A percentile compares a stretch with the other conserved stretches of the same genome.
Evolutionary conservation across 164 flowering plant genomes (phyloP).

Genomic region (Litsea cubeba): DNA sequence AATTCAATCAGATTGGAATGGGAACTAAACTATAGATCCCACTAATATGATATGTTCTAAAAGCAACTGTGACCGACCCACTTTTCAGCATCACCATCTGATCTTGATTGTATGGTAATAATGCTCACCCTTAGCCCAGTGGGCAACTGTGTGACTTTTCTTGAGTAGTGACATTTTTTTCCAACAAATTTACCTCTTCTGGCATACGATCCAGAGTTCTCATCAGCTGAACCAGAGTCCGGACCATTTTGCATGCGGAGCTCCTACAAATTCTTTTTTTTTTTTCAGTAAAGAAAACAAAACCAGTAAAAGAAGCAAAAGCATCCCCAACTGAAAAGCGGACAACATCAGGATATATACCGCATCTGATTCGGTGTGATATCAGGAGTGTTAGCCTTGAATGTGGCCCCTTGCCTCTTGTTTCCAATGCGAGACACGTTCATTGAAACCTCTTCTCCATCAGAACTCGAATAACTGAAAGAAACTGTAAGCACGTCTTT

Average conservation of each 20-base stretch:
- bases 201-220: constrained; percentile 95
- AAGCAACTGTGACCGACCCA: neutral
- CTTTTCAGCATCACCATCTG: neutral
- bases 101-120: neutral
- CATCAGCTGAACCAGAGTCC: constrained; percentile 89
- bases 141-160: neutral
- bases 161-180: no score
- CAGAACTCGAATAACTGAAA: constrained; percentile 71
- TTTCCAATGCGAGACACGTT: constrained; percentile 71
- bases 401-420: constrained; percentile 70
- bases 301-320: neutral
- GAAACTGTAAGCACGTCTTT: constrained; percentile 57
- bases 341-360: constrained; percentile 16
- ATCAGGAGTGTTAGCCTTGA: constrained; percentile 63
- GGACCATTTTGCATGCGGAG: constrained; percentile 95
- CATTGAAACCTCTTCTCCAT: constrained; percentile 75
- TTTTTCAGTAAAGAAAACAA: neutral
- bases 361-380: constrained; percentile 90
- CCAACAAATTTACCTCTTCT: constrained; percentile 50
- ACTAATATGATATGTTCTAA: neutral
- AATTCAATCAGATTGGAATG: neutral
- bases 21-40: neutral
- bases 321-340: neutral
- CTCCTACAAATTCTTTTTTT: constrained; percentile 42
- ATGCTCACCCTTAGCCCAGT: neutral